Conservation (phyloP, 768 basidiomycete genomes). For the Pleurotus djamor region DNA sequence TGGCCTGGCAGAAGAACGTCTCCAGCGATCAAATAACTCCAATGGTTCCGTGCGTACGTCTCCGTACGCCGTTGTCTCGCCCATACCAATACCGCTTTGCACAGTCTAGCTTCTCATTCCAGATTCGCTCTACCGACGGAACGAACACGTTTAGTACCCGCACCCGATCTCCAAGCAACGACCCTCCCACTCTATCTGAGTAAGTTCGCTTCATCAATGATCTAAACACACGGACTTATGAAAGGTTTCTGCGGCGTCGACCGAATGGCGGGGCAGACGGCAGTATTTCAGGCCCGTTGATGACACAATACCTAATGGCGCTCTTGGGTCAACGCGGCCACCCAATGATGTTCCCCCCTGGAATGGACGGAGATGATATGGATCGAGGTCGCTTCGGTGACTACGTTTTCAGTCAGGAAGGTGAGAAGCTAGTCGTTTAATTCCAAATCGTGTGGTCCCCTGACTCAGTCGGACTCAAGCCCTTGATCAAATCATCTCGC, state of each 20-base stretch:
- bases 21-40: neutral
- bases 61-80: neutral
- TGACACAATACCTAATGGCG: slow-evolving; percentile 73
- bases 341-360: slow-evolving; percentile 40
- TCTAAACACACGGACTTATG: neutral
- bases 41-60: neutral
- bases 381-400: slow-evolving; percentile 75
- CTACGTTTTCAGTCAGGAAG: slow-evolving; percentile 91
- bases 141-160: slow-evolving; percentile 11
- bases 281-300: slow-evolving; percentile 55
- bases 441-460: slow-evolving; percentile 1
- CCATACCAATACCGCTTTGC: neutral
- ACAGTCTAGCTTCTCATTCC: slow-evolving; percentile 17
- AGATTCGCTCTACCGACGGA: slow-evolving; percentile 17
- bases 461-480: slow-evolving; percentile 36
- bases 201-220: slow-evolving; percentile 22
- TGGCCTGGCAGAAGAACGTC: slow-evolving; percentile 9
- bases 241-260: slow-evolving; percentile 27
- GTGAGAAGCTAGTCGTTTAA: slow-evolving; percentile 28
- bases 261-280: slow-evolving; percentile 25
- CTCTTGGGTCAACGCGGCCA: slow-evolving; percentile 49
- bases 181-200: slow-evolving; percentile 52
- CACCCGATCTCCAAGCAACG: slow-evolving; percentile 14
- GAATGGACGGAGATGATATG: slow-evolving; percentile 28
- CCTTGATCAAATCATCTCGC: slow-evolving; percentile 81